These are phyloP conservation scores for Solanum acaule DNA, from an alignment of 257 asterid species.

Conservation along the genomic window DNA sequence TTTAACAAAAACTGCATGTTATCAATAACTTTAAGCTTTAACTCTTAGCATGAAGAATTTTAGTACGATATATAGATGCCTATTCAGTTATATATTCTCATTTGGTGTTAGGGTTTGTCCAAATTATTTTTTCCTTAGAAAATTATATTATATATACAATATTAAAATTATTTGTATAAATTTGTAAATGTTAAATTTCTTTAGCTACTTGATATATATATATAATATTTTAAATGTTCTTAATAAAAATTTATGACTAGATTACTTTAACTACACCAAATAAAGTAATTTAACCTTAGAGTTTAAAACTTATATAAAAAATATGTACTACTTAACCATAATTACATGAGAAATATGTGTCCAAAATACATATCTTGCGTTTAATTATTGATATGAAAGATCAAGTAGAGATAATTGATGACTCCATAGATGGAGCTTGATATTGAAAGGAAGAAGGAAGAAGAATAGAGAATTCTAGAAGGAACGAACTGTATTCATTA, in stretches of 20 bases:
- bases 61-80: background rate
- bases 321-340: background rate
- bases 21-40: background rate
- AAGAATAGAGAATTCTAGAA: too few species aligned
- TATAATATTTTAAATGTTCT: background rate
- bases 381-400: background rate
- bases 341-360: background rate
- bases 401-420: background rate
- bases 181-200: background rate
- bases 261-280: background rate
- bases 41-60: background rate
- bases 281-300: background rate
- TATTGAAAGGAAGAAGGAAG: too few species aligned
- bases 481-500: too few species aligned
- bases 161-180: too few species aligned
- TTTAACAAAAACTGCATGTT: background rate
- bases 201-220: background rate
- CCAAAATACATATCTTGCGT: background rate
- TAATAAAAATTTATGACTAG: background rate
- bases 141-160: background rate
- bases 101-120: background rate
- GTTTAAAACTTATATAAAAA: background rate
- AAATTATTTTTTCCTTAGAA: background rate
- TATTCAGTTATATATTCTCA: background rate
- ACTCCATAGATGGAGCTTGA: too few species aligned